A percentile compares a stretch with the other conserved stretches of the same genome.
Conservation (phyloP, 2,329 filamentous ascomycete genomes). For the Apiospora arundinis region DNA sequence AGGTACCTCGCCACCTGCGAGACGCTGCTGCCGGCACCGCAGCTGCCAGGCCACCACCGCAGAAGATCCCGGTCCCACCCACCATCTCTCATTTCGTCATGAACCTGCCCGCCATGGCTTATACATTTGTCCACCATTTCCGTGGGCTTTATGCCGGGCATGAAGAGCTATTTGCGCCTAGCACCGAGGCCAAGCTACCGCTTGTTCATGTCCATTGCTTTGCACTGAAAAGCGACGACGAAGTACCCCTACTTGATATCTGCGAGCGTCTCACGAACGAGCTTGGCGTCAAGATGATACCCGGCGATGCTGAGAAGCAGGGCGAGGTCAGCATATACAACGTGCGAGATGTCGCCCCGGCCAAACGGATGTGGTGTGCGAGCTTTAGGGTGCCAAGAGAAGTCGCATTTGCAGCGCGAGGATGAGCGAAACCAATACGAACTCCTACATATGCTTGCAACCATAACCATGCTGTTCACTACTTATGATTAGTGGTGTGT, state of each 20-base stretch:
- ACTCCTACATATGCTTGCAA: slow-evolving; percentile 1
- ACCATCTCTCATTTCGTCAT: slow-evolving; percentile 95
- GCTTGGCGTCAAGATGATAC: slow-evolving; percentile 63
- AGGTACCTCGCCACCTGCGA: slow-evolving; percentile 41
- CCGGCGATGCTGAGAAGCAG: slow-evolving; percentile 55
- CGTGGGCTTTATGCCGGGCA: slow-evolving; percentile 80
- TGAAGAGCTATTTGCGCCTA: slow-evolving; percentile 68
- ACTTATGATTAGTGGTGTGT: slow-evolving; percentile 3
- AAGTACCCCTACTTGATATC: slow-evolving; percentile 68
- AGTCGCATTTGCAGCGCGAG: slow-evolving; percentile 73
- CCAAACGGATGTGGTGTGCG: slow-evolving; percentile 96
- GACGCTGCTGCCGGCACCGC: slow-evolving; percentile 42
- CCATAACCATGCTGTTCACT: not conserved
- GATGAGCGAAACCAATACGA: slow-evolving; percentile 14
- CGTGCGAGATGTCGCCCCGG: slow-evolving; percentile 87
- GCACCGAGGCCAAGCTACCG: slow-evolving; percentile 69
- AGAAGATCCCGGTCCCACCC: slow-evolving; percentile 64
- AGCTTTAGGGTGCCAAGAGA: slow-evolving; percentile 84
- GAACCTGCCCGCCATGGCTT: slow-evolving; percentile 92
- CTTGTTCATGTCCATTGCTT: slow-evolving; percentile 97
- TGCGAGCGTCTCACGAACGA: slow-evolving; percentile 69
- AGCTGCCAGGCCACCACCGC: slow-evolving; percentile 39
- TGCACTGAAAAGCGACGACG: slow-evolving; percentile 79
- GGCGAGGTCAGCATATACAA: slow-evolving; percentile 65
- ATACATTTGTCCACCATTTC: slow-evolving; percentile 80